Percentiles rank a stretch among this genome's conserved stretches.
Conservation (phyloP, 2,329 filamentous ascomycete species). For the Talaromyces marneffei region DNA sequence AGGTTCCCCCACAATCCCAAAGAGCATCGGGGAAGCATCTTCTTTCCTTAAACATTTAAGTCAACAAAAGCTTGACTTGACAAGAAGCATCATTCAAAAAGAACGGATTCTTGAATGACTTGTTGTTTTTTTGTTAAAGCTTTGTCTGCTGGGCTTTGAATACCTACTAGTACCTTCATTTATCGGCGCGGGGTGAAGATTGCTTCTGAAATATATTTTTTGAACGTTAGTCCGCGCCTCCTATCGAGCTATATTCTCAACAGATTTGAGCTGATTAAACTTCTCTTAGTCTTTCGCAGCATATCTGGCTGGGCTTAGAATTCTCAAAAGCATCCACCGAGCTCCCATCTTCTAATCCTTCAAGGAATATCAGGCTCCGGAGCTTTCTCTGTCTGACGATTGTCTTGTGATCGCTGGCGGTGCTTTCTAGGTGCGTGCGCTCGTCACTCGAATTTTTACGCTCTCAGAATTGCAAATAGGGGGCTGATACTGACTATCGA, state of each 20-base stretch:
- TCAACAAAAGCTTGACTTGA: neutral
- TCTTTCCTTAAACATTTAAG: neutral
- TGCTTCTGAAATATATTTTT: neutral
- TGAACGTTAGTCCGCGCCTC: neutral
- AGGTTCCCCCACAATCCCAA: constrained; percentile 16
- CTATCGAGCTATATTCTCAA: neutral
- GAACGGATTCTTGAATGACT: neutral
- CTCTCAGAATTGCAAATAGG: neutral
- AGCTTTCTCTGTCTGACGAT: neutral
- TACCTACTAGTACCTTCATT: neutral
- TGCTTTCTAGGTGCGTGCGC: neutral
- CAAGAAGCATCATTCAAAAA: neutral
- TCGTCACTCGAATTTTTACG: neutral
- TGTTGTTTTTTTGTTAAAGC: neutral
- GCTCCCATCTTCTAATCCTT: neutral
- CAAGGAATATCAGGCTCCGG: too few relatives aligned
- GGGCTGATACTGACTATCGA: neutral
- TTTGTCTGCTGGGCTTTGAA: neutral
- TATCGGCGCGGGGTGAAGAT: neutral
- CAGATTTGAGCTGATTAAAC: neutral
- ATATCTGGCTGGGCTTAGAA: neutral
- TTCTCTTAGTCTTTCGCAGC: neutral
- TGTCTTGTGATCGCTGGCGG: neutral
- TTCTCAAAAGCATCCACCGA: neutral
- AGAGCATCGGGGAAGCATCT: neutral